phyloP scores from a whole-genome alignment of 805 yeast genomes.

The Hanseniaspora valbyensis region DNA sequence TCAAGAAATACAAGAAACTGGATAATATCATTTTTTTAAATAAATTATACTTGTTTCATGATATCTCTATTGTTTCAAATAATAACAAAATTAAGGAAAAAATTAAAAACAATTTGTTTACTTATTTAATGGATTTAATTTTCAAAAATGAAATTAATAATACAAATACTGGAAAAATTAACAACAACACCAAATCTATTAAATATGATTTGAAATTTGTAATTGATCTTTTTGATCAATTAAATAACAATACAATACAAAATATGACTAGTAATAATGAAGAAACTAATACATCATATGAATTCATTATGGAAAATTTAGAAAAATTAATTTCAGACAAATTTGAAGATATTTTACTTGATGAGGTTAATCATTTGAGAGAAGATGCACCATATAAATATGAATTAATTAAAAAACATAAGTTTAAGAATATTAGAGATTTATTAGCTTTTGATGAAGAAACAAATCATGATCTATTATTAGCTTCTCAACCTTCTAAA shows the following conservation, averaged over 20 bases:
- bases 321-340: not conserved
- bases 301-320: not conserved
- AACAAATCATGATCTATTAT: not conserved
- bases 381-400: slow-evolving; percentile 1
- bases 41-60: slow-evolving; percentile 6
- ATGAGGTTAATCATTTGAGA: slow-evolving; percentile 2
- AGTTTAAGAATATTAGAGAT: slow-evolving; percentile 8
- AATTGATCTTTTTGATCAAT: not conserved
- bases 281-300: not conserved
- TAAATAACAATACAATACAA: not conserved
- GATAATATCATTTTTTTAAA: not conserved
- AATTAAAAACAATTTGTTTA: not conserved
- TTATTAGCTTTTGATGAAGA: not conserved
- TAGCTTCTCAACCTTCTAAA: not conserved
- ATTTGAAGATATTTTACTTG: not conserved
- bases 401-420: slow-evolving; percentile 10
- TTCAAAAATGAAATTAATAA: not conserved
- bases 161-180: not conserved
- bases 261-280: not conserved
- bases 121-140: not conserved
- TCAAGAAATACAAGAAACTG: not conserved
- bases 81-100: not conserved
- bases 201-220: not conserved
- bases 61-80: not conserved
- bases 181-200: not conserved